Conservation (phyloP, 257 asterid species). For the Capsicum rhomboideum region DNA sequence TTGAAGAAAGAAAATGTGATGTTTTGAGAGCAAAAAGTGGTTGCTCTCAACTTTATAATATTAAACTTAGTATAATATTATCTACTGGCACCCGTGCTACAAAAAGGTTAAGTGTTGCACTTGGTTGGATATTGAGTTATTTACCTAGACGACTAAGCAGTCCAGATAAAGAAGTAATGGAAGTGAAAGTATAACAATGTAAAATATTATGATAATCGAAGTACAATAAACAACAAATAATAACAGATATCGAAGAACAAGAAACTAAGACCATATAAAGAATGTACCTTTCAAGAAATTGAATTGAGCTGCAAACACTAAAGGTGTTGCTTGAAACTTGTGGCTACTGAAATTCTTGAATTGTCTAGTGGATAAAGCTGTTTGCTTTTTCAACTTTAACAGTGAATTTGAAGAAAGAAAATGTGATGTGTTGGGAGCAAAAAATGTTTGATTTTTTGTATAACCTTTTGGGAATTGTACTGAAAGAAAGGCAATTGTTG, state of each 20-base stretch:
- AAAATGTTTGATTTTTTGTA: not conserved
- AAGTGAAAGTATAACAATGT: no score
- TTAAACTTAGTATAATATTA: no score
- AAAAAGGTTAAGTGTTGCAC: no score
- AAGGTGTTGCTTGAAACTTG: conserved; percentile 16
- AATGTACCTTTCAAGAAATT: conserved; percentile 49
- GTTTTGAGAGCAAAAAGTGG: no score
- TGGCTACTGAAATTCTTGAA: conserved; percentile 22
- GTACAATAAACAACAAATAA: no score
- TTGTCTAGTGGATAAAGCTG: conserved; percentile 13
- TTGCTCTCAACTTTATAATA: no score
- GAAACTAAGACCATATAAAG: not conserved
- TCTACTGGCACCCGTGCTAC: no score
- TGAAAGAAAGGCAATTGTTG: not conserved
- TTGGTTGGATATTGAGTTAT: no score
- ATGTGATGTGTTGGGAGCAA: conserved; percentile 10
- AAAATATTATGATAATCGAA: no score
- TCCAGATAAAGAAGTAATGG: no score
- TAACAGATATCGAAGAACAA: no score
- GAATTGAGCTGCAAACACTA: conserved; percentile 42
- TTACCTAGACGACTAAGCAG: no score
- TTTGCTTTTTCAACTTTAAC: conserved; percentile 24
- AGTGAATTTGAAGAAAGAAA: conserved; percentile 23
- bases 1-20: conserved; percentile 25
- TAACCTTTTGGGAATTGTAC: conserved; percentile 1